Percentiles rank a stretch among this genome's conserved stretches.
Evolutionary conservation across 2,329 filamentous ascomycete species (phyloP).

Genomic region (Emergomyces africanus): DNA sequence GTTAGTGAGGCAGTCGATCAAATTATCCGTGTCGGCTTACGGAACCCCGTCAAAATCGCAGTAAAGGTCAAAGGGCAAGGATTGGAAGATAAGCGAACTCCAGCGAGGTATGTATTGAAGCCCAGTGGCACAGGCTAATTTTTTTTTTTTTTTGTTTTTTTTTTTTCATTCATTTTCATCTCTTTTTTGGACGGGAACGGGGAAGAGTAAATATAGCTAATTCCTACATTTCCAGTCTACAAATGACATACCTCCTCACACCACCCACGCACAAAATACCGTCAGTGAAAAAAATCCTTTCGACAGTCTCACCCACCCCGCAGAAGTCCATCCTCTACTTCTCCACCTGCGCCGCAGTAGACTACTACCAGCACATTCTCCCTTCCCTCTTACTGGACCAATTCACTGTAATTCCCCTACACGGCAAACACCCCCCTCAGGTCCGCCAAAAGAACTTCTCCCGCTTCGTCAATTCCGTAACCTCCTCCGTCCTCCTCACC

Average conservation of each 20-base stretch:
- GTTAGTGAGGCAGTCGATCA: conserved; percentile 93
- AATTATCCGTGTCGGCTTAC: conserved; percentile 77
- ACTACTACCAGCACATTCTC: conserved; percentile 79
- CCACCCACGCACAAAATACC: conserved; percentile 71
- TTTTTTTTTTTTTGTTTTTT: conserved; percentile 9
- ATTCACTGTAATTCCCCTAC: conserved; percentile 67
- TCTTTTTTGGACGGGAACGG: too few species aligned
- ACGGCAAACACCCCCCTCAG: conserved; percentile 82
- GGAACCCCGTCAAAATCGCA: conserved; percentile 89
- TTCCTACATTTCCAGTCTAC: conserved; percentile 43
- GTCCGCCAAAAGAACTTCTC: conserved; percentile 80
- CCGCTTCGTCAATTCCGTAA: conserved; percentile 61
- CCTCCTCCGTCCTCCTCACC: conserved; percentile 71
- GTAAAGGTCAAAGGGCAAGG: conserved; percentile 79
- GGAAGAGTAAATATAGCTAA: background rate
- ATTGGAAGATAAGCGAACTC: conserved; percentile 72
- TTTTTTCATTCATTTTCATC: too few species aligned
- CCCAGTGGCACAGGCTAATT: background rate
- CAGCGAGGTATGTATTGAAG: conserved; percentile 48
- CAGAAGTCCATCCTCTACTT: conserved; percentile 84
- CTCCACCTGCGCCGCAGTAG: conserved; percentile 85
- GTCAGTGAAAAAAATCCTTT: conserved; percentile 56
- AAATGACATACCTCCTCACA: conserved; percentile 71
- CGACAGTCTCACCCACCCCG: conserved; percentile 56
- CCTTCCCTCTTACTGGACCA: conserved; percentile 54